Conservation (phyloP, 768 basidiomycete species). For the Sporobolomyces pararoseus region DNA sequence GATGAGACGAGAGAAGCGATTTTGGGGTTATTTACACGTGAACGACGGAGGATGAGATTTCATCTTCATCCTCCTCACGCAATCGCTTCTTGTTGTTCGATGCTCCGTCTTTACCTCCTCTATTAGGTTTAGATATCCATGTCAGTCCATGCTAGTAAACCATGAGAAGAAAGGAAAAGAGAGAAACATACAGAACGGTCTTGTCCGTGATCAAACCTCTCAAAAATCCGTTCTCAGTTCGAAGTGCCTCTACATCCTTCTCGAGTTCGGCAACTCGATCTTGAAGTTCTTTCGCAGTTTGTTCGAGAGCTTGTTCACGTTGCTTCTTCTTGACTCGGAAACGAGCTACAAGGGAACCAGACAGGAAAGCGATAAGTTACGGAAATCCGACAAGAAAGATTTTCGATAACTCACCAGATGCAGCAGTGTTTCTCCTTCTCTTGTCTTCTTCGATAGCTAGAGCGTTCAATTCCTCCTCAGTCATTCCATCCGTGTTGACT, state of each 20-base stretch:
- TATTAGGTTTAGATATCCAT: background rate
- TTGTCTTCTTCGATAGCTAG: slow-evolving; percentile 75
- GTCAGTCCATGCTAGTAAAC: background rate
- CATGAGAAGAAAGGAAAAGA: slow-evolving; percentile 48
- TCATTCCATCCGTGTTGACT: slow-evolving; percentile 21
- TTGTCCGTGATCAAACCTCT: slow-evolving; percentile 74
- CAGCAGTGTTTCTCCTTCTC: slow-evolving; percentile 86
- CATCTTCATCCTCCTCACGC: slow-evolving; percentile 25
- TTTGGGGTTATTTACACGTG: slow-evolving; percentile 35
- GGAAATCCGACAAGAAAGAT: too few species aligned
- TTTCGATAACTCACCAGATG: slow-evolving; percentile 57
- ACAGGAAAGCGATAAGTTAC: too few species aligned
- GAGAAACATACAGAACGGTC: slow-evolving; percentile 49
- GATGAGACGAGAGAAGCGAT: background rate
- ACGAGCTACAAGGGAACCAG: too few species aligned
- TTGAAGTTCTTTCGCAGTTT: slow-evolving; percentile 77
- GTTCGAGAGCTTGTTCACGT: slow-evolving; percentile 81
- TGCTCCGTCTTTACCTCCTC: slow-evolving; percentile 20
- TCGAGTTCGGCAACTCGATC: slow-evolving; percentile 73
- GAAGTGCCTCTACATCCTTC: slow-evolving; percentile 80
- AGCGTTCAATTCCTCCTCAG: slow-evolving; percentile 36
- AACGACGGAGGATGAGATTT: slow-evolving; percentile 8
- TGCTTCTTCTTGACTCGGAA: slow-evolving; percentile 97
- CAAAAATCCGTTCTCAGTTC: slow-evolving; percentile 87
- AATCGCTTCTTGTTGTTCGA: slow-evolving; percentile 27